A percentile compares a stretch with the other conserved stretches of the same genome.
These are phyloP conservation scores for Albizia julibrissin DNA, from an alignment of 306 rosid genomes.

Conservation along the genomic window DNA sequence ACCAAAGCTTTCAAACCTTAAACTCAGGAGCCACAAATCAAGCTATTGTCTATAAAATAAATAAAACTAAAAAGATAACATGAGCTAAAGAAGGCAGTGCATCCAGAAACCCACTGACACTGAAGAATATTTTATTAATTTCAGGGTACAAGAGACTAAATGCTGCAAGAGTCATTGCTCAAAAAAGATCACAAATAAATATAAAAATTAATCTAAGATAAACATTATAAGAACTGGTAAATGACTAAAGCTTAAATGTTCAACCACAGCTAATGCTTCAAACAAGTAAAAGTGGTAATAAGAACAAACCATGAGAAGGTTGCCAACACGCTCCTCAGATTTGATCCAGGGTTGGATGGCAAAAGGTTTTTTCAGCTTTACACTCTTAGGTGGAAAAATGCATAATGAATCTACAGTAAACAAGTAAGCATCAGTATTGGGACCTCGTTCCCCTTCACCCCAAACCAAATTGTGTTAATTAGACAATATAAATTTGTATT, in stretches of 20 bases:
- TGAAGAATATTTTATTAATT: background rate
- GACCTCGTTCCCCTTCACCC: conserved; percentile 16
- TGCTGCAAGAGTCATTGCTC: background rate
- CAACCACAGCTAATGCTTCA: background rate
- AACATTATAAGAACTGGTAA: background rate
- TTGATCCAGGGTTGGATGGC: conserved; percentile 82
- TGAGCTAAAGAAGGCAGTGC: background rate
- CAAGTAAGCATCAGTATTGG: conserved; percentile 29
- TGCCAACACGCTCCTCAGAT: conserved; percentile 88
- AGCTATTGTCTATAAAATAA: conserved; percentile 14
- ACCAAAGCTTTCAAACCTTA: conserved; percentile 26
- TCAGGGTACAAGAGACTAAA: background rate
- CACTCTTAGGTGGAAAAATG: conserved; percentile 76
- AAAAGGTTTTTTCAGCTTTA: conserved; percentile 78
- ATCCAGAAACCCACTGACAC: background rate
- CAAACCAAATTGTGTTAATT: conserved; percentile 14
- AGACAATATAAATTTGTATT: conserved; percentile 2
- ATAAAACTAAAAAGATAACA: background rate
- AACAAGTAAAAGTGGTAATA: conserved; percentile 9
- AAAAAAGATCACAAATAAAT: background rate
- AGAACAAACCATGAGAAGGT: conserved; percentile 89
- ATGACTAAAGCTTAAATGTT: conserved; percentile 11
- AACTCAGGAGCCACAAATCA: conserved; percentile 27
- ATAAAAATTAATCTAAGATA: background rate
- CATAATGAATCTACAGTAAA: conserved; percentile 62